A percentile compares a stretch with the other conserved stretches of the same genome.
Evolutionary conservation across 2,329 filamentous ascomycete species (phyloP).

Genomic region (Huntiella bhutanensis): DNA sequence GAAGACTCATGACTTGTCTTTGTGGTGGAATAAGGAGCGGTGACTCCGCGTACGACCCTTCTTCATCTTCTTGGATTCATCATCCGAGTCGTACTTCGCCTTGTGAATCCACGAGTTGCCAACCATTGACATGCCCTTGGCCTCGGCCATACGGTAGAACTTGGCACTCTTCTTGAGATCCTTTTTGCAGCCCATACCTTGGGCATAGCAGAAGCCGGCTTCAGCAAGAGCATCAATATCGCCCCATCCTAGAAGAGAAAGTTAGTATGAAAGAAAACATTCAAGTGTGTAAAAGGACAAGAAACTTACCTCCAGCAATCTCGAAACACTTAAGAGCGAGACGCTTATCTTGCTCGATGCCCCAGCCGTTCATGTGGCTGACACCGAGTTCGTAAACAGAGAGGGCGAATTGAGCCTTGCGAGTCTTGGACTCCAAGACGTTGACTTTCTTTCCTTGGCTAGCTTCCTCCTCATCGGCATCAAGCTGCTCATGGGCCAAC

Average conservation of each 20-base stretch:
- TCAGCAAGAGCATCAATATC: constrained; percentile 88
- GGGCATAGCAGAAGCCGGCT: constrained; percentile 87
- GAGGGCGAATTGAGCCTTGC: constrained; percentile 82
- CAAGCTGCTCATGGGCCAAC: constrained; percentile 61
- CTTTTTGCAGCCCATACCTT: constrained; percentile 88
- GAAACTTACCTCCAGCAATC: constrained; percentile 60
- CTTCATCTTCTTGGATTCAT: constrained; percentile 35
- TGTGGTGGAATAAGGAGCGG: constrained; percentile 48
- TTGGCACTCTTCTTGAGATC: constrained; percentile 84
- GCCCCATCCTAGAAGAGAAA: constrained; percentile 49
- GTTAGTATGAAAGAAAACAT: constrained; percentile 12
- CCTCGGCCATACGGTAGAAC: constrained; percentile 78
- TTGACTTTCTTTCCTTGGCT: constrained; percentile 47
- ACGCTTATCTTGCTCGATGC: constrained; percentile 77
- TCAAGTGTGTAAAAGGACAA: neutral
- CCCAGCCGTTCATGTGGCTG: constrained; percentile 97
- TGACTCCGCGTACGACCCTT: constrained; percentile 55
- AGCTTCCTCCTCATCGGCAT: constrained; percentile 53
- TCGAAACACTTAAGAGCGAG: constrained; percentile 87
- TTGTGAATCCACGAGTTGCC: constrained; percentile 99
- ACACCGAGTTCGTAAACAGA: constrained; percentile 94
- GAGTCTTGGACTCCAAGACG: constrained; percentile 53
- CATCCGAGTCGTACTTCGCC: constrained; percentile 66
- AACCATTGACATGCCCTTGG: constrained; percentile 90
- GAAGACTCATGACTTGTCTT: constrained; percentile 15